Evolutionary conservation across 306 rosid genomes (phyloP).

Genomic region (Prunus mume): DNA sequence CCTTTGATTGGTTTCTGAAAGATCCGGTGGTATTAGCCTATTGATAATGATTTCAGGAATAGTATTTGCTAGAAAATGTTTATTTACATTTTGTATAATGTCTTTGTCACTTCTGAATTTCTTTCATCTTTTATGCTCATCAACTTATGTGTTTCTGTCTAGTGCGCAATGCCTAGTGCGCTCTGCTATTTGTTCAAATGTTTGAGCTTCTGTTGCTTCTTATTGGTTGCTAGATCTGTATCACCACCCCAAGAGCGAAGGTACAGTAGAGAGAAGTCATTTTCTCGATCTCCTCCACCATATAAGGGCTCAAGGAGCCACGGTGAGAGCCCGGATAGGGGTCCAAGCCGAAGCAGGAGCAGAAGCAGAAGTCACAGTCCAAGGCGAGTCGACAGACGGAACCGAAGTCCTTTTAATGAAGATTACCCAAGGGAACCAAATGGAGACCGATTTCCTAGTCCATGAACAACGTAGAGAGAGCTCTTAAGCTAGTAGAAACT

Average conservation of each 20-base stretch:
- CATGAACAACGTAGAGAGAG: slow-evolving; percentile 27
- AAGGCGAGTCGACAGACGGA: slow-evolving; percentile 31
- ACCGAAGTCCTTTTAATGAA: slow-evolving; percentile 32
- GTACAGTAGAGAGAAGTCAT: slow-evolving; percentile 61
- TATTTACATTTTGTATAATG: neutral
- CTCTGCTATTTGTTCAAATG: neutral
- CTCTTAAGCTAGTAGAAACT: slow-evolving; percentile 5
- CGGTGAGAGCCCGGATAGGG: slow-evolving; percentile 64
- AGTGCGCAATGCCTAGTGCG: neutral
- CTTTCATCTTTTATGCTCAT: neutral
- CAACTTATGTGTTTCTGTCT: neutral
- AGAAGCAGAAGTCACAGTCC: slow-evolving; percentile 44
- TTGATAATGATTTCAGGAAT: neutral
- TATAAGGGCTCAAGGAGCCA: slow-evolving; percentile 67
- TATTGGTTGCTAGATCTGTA: slow-evolving; percentile 49
- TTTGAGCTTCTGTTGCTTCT: neutral
- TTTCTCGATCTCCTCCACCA: slow-evolving; percentile 58
- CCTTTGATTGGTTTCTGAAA: neutral
- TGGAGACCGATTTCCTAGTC: slow-evolving; percentile 66
- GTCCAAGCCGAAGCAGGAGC: slow-evolving; percentile 33
- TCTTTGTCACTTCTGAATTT: neutral
- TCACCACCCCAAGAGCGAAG: slow-evolving; percentile 81
- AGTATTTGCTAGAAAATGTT: neutral
- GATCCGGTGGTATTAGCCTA: neutral
- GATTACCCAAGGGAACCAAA: slow-evolving; percentile 44